Evolutionary conservation across 306 rosid genomes (phyloP).

Genomic region (Sesbania bispinosa): DNA sequence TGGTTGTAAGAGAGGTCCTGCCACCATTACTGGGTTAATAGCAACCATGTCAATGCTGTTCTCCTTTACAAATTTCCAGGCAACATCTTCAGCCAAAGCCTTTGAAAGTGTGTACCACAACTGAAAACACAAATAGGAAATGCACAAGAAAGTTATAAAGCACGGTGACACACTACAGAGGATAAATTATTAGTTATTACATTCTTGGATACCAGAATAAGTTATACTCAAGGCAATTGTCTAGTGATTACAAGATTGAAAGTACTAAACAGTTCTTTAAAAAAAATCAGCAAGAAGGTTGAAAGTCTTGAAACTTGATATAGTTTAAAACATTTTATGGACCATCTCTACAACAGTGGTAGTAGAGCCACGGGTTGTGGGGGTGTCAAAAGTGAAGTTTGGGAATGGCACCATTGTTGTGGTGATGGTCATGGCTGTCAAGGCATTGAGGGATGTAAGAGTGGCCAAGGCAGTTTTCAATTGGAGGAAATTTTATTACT

Average conservation of each 20-base stretch:
- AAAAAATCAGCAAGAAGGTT: not conserved
- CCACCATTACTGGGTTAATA: conserved; percentile 68
- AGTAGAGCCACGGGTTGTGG: not conserved
- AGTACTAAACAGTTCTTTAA: not conserved
- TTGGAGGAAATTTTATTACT: too few relatives aligned
- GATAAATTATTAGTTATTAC: too few relatives aligned
- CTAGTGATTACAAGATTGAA: not conserved
- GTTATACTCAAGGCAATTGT: too few relatives aligned
- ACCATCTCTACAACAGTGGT: too few relatives aligned
- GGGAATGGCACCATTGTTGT: too few relatives aligned
- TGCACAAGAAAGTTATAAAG: not conserved
- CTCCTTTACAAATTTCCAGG: conserved; percentile 78
- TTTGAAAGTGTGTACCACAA: conserved; percentile 73
- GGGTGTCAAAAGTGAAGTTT: too few relatives aligned
- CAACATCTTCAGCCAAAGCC: conserved; percentile 88
- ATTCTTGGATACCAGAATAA: too few relatives aligned
- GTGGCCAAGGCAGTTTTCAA: not conserved
- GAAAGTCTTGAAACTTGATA: not conserved
- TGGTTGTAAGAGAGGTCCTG: conserved; percentile 79
- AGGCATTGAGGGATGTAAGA: not conserved
- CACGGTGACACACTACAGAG: not conserved
- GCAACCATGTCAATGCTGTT: conserved; percentile 69
- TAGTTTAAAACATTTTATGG: conserved; percentile 2
- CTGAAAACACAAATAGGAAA: conserved; percentile 35
- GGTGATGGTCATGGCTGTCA: too few relatives aligned